Evolutionary conservation across 2,329 filamentous ascomycete genomes (phyloP).

Genomic region (Rutstroemia sp.): DNA sequence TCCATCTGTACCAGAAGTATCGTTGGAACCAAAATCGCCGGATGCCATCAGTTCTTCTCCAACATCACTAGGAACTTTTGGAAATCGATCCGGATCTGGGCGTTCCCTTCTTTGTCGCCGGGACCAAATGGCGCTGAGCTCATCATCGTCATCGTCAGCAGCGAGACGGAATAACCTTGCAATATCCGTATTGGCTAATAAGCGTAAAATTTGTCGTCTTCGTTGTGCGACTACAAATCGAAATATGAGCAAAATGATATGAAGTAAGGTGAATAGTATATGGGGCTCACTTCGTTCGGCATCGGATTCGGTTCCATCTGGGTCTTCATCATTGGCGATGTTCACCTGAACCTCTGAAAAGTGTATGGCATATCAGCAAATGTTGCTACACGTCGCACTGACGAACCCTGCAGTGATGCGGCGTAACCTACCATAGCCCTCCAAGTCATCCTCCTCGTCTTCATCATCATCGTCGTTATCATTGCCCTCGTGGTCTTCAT

Average conservation of each 20-base stretch:
- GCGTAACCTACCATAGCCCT: background rate
- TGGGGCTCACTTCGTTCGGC: conserved; percentile 31
- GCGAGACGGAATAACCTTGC: conserved; percentile 8
- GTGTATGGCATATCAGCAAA: background rate
- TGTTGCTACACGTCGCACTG: too few species aligned
- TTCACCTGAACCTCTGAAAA: conserved; percentile 1
- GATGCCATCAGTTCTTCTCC: conserved; percentile 74
- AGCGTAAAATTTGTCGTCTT: conserved; percentile 17
- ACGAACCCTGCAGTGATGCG: background rate
- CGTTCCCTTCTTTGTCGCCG: conserved; percentile 36
- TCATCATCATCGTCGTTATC: background rate
- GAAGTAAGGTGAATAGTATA: conserved; percentile 16
- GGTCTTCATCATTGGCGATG: conserved; percentile 26
- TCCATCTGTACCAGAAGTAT: conserved; percentile 36
- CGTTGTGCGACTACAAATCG: conserved; percentile 19
- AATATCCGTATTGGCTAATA: conserved; percentile 16
- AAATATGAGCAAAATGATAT: conserved; percentile 24
- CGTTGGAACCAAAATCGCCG: conserved; percentile 69
- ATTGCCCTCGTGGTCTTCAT: background rate
- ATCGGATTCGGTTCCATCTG: conserved; percentile 19
- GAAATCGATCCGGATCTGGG: conserved; percentile 56
- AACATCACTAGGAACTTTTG: conserved; percentile 75
- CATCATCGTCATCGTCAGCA: conserved; percentile 16
- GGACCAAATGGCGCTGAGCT: conserved; percentile 33
- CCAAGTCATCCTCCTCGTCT: background rate